A percentile compares a stretch with the other conserved stretches of the same genome.
These are phyloP conservation scores for Termitomyces sp. DNA, from an alignment of 1,284 basidiomycete genomes.

Conservation along the genomic window DNA sequence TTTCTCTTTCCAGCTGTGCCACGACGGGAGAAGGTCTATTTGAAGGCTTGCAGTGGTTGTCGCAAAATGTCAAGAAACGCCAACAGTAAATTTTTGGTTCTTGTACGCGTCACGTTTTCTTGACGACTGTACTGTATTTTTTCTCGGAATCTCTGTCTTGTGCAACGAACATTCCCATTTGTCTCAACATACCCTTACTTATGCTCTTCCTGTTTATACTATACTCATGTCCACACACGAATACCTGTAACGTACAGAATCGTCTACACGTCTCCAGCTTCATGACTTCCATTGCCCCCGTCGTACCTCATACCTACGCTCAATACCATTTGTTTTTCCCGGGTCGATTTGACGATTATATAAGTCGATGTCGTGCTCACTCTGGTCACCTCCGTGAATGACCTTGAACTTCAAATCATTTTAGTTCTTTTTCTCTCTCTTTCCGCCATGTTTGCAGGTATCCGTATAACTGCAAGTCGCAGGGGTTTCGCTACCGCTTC, in stretches of 20 bases:
- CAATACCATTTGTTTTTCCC: conserved; percentile 19
- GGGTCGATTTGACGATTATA: conserved; percentile 19
- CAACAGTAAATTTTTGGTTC: conserved; percentile 44
- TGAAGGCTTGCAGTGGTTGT: conserved; percentile 94
- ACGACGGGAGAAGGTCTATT: conserved; percentile 94
- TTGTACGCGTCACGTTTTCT: conserved; percentile 15
- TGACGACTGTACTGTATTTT: conserved; percentile 23
- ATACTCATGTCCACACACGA: conserved; percentile 36
- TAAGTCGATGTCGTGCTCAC: conserved; percentile 32
- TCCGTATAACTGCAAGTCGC: conserved; percentile 27
- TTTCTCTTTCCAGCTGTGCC: conserved; percentile 64
- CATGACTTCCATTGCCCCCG: conserved; percentile 20
- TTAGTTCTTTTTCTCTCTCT: conserved; percentile 5
- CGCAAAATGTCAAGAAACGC: conserved; percentile 92
- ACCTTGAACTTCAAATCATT: not conserved
- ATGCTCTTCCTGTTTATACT: conserved; percentile 19
- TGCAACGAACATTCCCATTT: conserved; percentile 19
- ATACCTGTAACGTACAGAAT: conserved; percentile 29
- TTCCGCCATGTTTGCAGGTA: conserved; percentile 32
- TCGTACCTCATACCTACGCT: conserved; percentile 19
- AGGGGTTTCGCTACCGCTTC: conserved; percentile 50
- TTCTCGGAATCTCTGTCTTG: conserved; percentile 21
- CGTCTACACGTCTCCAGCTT: conserved; percentile 23
- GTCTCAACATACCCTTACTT: conserved; percentile 25
- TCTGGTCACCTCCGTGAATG: conserved; percentile 10